Base-by-base conservation (phyloP, 1,284 basidiomycete species). In the Ustilago tritici region DNA sequence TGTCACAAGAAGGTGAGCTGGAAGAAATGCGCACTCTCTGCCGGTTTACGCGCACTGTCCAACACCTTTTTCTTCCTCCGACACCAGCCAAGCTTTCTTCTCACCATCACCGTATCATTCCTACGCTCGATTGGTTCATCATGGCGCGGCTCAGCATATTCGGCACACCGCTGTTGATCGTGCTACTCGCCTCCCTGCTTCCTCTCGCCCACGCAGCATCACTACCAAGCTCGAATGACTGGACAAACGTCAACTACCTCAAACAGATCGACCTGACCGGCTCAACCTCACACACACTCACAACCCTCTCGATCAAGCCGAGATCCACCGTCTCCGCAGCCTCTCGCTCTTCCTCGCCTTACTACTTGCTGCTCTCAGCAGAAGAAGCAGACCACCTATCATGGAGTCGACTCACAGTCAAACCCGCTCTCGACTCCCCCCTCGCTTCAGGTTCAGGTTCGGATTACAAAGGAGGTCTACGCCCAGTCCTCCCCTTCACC, bases 261-360 rank as follows among this genome's bases (percentile, higher is more conserved):
- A 82, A 81, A 63, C 72, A 61, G 38, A 62, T 82, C 55, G 75
- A 81, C n/a, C 68, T 83, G 9, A 70, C 77, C 54, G 82, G 82
- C n/a, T 68, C 82, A 12, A 65, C 78, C 17, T 66, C 78, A 14
- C 69, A 75, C 38, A 31, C 70, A 8, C 57, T 70, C 49, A 72
- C 75, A 8, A 63, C 68, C 10, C 56, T 85, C 34, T 65, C 71
- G 5, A 74, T 83, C 40, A 81, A 78, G 50, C 75, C 77, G 12
- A 58, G 72, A 53, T 64, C 64, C 40, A 54, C 5, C 3, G 23
- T 28, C 9, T 43, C 78, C 56, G 53, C 69, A 4, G 77, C 76
- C 49, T 46, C 64, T 4, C 63, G 56, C 6, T 82, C 78, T 28
- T 34, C 69, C 15, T 61, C 81, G 28, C 70, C 75, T 0, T 79